phyloP scores from a whole-genome alignment of 2,329 filamentous ascomycete species.

The Talaromyces sp. region DNA sequence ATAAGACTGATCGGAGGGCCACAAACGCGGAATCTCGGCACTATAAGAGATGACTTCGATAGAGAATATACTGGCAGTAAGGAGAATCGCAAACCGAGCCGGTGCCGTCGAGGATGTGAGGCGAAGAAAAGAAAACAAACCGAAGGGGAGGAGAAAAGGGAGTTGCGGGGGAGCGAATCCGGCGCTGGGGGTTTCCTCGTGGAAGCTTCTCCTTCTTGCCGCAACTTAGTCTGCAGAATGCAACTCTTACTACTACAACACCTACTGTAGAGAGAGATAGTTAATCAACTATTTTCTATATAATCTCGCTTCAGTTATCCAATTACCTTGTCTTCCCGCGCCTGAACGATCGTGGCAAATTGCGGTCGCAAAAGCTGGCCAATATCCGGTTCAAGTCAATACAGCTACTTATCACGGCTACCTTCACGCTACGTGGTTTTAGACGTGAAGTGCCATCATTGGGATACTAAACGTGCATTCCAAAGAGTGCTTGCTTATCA shows the following conservation, averaged over 20 bases:
- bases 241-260: no score
- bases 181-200: slow-evolving; percentile 15
- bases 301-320: no score
- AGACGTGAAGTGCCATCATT: neutral
- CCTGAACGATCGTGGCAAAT: neutral
- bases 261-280: no score
- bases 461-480: neutral
- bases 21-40: neutral
- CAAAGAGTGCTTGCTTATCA: neutral
- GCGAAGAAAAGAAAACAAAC: neutral
- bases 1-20: neutral
- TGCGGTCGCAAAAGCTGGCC: neutral
- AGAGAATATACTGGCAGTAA: neutral
- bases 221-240: neutral
- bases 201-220: slow-evolving; percentile 7
- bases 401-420: no score
- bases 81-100: neutral
- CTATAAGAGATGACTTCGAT: neutral
- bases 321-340: neutral
- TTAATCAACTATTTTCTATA: no score
- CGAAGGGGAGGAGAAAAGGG: slow-evolving; percentile 5
- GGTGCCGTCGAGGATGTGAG: neutral
- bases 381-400: neutral
- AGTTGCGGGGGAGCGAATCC: slow-evolving; percentile 16
- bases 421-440: no score